phyloP scores from a whole-genome alignment of 192 early-diverging fungal species.

The Rhizophagus clarus region DNA sequence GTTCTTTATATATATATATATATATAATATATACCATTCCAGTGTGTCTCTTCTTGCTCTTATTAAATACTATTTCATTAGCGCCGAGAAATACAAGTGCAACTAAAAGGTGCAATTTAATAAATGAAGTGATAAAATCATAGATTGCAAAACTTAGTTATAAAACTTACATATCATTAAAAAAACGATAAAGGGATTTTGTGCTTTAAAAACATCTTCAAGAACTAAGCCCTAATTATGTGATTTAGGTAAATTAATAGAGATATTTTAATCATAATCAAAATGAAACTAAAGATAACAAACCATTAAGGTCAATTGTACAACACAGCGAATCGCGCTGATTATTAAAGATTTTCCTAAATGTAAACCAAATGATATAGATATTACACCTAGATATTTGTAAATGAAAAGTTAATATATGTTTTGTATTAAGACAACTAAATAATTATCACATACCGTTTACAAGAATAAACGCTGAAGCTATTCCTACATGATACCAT shows the following conservation, averaged over 20 bases:
- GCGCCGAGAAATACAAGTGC: slow-evolving; percentile 63
- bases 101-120: slow-evolving; percentile 36
- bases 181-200: slow-evolving; percentile 62
- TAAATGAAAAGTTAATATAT: background rate
- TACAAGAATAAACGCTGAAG: background rate
- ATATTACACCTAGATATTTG: slow-evolving; percentile 47
- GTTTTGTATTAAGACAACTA: background rate
- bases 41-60: slow-evolving; percentile 66
- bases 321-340: slow-evolving; percentile 68
- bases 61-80: slow-evolving; percentile 70
- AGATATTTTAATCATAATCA: background rate
- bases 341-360: slow-evolving; percentile 69
- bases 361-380: slow-evolving; percentile 64
- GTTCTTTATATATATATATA: background rate
- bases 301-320: slow-evolving; percentile 79
- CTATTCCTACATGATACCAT: background rate
- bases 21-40: slow-evolving; percentile 68
- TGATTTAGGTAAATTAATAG: background rate
- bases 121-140: background rate
- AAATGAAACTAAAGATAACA: background rate
- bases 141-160: background rate
- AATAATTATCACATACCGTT: background rate
- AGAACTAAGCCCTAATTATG: slow-evolving; percentile 58
- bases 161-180: slow-evolving; percentile 56
- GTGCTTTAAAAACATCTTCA: slow-evolving; percentile 65